phyloP scores from a whole-genome alignment of 768 basidiomycete genomes.

The Collybia nuda region DNA sequence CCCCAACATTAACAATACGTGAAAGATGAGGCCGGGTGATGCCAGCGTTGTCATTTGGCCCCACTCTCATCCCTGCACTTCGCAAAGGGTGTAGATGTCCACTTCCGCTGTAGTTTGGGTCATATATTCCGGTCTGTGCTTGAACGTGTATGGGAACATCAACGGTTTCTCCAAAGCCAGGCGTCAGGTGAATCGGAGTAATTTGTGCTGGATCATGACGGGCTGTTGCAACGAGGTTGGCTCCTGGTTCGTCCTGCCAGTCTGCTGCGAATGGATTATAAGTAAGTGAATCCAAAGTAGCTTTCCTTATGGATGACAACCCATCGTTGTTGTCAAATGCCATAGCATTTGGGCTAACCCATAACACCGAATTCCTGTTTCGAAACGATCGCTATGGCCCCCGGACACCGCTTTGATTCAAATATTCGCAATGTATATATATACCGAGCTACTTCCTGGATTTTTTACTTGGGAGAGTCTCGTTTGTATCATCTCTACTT shows the following conservation, averaged over 20 bases:
- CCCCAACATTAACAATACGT: slow-evolving; percentile 20
- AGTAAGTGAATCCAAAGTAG: slow-evolving; percentile 7
- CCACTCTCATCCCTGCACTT: slow-evolving; percentile 20
- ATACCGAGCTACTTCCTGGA: slow-evolving; percentile 4
- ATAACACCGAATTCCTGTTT: too few species aligned
- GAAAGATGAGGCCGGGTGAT: slow-evolving; percentile 25
- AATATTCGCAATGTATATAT: neutral
- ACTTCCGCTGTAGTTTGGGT: neutral
- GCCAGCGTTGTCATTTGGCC: slow-evolving; percentile 21
- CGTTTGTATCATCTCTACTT: slow-evolving; percentile 9
- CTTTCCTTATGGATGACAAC: slow-evolving; percentile 8
- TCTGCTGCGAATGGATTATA: slow-evolving; percentile 12
- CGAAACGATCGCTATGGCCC: slow-evolving; percentile 4
- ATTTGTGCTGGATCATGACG: neutral
- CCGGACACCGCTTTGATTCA: slow-evolving; percentile 5
- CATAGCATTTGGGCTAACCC: slow-evolving; percentile 10
- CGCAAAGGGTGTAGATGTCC: slow-evolving; percentile 23
- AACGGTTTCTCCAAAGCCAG: neutral
- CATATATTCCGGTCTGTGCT: slow-evolving; percentile 22
- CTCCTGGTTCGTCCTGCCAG: neutral
- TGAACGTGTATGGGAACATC: slow-evolving; percentile 13
- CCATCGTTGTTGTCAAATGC: slow-evolving; percentile 10
- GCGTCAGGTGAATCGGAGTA: too few species aligned
- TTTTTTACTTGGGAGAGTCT: slow-evolving; percentile 9
- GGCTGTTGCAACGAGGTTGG: neutral